Conservation (phyloP, 2,329 filamentous ascomycete species). For the Parascedosporium putredinis region DNA sequence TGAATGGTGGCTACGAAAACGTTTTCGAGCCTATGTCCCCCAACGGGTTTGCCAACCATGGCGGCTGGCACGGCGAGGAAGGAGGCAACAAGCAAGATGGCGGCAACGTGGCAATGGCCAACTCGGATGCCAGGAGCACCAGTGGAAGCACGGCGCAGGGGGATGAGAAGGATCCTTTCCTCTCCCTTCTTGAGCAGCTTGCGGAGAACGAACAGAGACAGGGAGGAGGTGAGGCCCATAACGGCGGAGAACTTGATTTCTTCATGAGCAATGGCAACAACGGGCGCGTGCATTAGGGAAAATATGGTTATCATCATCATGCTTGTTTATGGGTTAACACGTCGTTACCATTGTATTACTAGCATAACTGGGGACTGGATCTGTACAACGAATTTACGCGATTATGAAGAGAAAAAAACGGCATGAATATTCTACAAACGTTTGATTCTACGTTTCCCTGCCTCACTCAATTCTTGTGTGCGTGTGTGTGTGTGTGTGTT, state of each 20-base stretch:
- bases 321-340: background rate
- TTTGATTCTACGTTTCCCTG: background rate
- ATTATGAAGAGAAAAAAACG: background rate
- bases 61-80: slow-evolving; percentile 38
- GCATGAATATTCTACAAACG: background rate
- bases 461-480: background rate
- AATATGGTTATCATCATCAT: background rate
- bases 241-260: slow-evolving; percentile 56
- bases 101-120: background rate
- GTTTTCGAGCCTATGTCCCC: slow-evolving; percentile 49
- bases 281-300: background rate
- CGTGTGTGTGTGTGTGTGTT: too few relatives aligned
- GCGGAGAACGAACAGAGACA: slow-evolving; percentile 66
- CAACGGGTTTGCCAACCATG: slow-evolving; percentile 41
- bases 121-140: slow-evolving; percentile 3
- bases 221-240: slow-evolving; percentile 41
- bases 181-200: slow-evolving; percentile 69
- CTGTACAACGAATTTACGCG: slow-evolving; percentile 1
- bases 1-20: slow-evolving; percentile 38
- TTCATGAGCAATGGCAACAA: slow-evolving; percentile 39
- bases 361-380: background rate
- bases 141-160: slow-evolving; percentile 36
- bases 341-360: background rate
- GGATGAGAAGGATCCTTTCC: slow-evolving; percentile 71
- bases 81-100: slow-evolving; percentile 13